Conservation (phyloP, 805 yeast genomes). For the Wickerhamomyces alni region DNA sequence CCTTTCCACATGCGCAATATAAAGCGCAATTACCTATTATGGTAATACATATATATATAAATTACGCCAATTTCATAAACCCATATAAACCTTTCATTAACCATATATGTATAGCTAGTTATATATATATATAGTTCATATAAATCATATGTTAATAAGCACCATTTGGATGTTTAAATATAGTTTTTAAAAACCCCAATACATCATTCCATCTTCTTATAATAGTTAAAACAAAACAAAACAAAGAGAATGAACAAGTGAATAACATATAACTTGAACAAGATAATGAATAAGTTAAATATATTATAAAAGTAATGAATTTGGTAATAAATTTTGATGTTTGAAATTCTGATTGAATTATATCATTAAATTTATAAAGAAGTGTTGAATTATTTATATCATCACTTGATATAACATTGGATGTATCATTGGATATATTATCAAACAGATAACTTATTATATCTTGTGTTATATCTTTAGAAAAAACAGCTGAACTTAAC, state of each 20-base stretch:
- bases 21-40: no score
- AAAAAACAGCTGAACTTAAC: slow-evolving; percentile 12
- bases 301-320: slow-evolving; percentile 4
- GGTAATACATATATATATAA: no score
- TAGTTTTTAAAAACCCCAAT: neutral
- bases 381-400: neutral
- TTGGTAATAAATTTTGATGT: slow-evolving; percentile 1
- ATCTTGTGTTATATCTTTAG: slow-evolving; percentile 14
- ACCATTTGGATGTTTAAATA: neutral
- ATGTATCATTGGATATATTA: neutral
- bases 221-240: slow-evolving; percentile 11
- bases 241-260: slow-evolving; percentile 9
- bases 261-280: slow-evolving; percentile 14
- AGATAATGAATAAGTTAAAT: slow-evolving; percentile 8
- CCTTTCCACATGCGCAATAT: no score
- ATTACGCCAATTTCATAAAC: no score
- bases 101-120: neutral
- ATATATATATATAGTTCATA: neutral
- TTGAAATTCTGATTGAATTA: slow-evolving; percentile 4
- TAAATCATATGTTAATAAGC: neutral
- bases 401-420: slow-evolving; percentile 3
- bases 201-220: slow-evolving; percentile 11
- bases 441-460: slow-evolving; percentile 1
- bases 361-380: slow-evolving; percentile 4
- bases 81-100: no score